Percentiles rank a stretch among this genome's conserved stretches.
Evolutionary conservation across 176 grass and related monocot species (phyloP).

Genomic region (Otatea glauca): DNA sequence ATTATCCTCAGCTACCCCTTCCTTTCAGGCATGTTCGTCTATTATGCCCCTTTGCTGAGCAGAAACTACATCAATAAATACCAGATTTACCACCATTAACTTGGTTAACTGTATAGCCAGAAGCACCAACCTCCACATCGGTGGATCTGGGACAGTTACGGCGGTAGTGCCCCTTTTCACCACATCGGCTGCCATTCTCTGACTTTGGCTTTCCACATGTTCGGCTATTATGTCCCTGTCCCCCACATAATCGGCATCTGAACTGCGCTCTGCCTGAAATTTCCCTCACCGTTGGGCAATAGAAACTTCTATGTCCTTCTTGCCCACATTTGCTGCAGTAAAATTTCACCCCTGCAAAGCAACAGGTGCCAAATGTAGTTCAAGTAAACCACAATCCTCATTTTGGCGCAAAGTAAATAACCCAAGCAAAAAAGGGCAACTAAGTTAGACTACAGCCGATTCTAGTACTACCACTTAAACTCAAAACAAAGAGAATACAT

Average conservation of each 20-base stretch:
- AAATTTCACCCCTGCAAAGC: constrained; percentile 78
- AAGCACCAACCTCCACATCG: constrained; percentile 28
- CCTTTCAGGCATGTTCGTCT: constrained; percentile 64
- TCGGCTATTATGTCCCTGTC: constrained; percentile 67
- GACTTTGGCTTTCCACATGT: constrained; percentile 67
- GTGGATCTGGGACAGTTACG: constrained; percentile 50
- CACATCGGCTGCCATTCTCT: constrained; percentile 53
- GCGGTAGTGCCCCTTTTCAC: constrained; percentile 61
- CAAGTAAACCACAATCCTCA: not conserved
- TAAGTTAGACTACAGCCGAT: constrained; percentile 22
- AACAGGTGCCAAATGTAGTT: constrained; percentile 26
- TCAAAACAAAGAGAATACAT: not conserved
- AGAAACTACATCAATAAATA: constrained; percentile 66
- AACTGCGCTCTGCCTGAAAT: constrained; percentile 49
- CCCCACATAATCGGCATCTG: constrained; percentile 78
- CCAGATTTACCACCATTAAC: constrained; percentile 38
- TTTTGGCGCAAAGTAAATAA: not conserved
- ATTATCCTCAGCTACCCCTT: constrained; percentile 36
- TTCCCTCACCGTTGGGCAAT: constrained; percentile 61
- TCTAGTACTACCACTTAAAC: constrained; percentile 16
- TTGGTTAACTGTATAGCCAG: constrained; percentile 35
- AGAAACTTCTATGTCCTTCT: constrained; percentile 57
- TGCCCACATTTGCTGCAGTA: constrained; percentile 77
- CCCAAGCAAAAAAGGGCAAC: not conserved
- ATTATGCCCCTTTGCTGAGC: constrained; percentile 72